These are phyloP conservation scores for Murraya koenigii DNA, from an alignment of 345 rosid genomes.

Conservation along the genomic window DNA sequence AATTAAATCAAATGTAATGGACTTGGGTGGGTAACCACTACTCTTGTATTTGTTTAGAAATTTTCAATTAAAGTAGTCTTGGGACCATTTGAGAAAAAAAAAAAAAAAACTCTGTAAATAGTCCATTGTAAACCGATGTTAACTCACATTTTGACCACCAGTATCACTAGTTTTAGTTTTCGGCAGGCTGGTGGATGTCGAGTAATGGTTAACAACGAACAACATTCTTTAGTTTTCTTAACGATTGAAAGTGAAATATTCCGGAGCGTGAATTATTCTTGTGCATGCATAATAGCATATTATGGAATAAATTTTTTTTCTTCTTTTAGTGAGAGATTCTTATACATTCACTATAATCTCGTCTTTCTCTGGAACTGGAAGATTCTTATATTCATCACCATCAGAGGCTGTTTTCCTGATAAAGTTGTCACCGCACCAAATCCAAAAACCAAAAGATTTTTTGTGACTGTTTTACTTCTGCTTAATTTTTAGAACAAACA, in stretches of 20 bases:
- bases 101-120: background rate
- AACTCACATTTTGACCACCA: background rate
- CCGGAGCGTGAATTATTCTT: background rate
- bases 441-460: background rate
- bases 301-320: background rate
- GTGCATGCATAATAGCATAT: background rate
- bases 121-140: background rate
- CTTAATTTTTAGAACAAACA: background rate
- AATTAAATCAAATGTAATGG: background rate
- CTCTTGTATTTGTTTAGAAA: no score
- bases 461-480: background rate
- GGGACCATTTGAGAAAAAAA: no score
- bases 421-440: background rate
- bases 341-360: background rate
- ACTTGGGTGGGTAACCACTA: background rate
- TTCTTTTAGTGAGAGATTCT: background rate
- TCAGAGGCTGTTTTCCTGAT: background rate
- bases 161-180: background rate
- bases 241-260: background rate
- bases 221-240: background rate
- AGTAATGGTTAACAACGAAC: background rate
- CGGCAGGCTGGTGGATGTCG: no score
- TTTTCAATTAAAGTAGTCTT: no score
- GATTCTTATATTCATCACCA: slow-evolving; percentile 2
- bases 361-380: background rate